Percentiles rank a stretch among this genome's conserved stretches.
Conservation (phyloP, 1,139 yeast genomes). For the Saccharomyces pastorianus region DNA sequence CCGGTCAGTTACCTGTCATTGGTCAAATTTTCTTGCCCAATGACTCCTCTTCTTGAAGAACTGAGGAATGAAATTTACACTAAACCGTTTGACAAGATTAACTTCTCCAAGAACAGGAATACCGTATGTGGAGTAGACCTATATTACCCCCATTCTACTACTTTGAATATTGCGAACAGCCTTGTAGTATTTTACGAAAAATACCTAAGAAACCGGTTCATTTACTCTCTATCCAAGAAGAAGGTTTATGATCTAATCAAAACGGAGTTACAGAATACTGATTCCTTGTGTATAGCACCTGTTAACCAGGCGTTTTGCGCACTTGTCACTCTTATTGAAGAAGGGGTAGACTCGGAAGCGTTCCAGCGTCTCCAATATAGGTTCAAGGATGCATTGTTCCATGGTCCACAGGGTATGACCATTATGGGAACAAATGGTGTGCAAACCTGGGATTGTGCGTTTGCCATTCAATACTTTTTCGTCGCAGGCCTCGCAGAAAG, state of each 20-base stretch:
- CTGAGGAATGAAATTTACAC: conserved; percentile 73
- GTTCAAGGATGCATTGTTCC: conserved; percentile 70
- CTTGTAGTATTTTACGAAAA: conserved; percentile 57
- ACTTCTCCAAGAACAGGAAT: conserved; percentile 66
- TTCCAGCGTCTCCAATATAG: conserved; percentile 51
- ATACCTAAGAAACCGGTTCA: conserved; percentile 65
- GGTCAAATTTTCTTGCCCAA: conserved; percentile 45
- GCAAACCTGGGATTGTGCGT: conserved; percentile 95
- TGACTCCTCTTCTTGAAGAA: conserved; percentile 55
- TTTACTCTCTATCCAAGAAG: conserved; percentile 46
- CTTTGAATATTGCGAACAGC: conserved; percentile 58
- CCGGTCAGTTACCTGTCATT: conserved; percentile 79
- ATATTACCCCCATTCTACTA: conserved; percentile 79
- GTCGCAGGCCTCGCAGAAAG: conserved; percentile 70
- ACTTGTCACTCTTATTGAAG: conserved; percentile 57
- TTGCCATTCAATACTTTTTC: conserved; percentile 76
- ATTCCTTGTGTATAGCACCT: conserved; percentile 84
- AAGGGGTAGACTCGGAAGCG: conserved; percentile 59
- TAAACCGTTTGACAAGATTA: conserved; percentile 54
- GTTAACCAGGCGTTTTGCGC: conserved; percentile 81
- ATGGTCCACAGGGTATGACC: conserved; percentile 86
- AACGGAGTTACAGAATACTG: conserved; percentile 74
- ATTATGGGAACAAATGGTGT: conserved; percentile 97
- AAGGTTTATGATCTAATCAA: conserved; percentile 55
- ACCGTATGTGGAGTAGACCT: conserved; percentile 86